Evolutionary conservation across 2,329 filamentous ascomycete species (phyloP), one percentile per base, ranked within the genome.

Genomic region (Nemania serpens): DNA sequence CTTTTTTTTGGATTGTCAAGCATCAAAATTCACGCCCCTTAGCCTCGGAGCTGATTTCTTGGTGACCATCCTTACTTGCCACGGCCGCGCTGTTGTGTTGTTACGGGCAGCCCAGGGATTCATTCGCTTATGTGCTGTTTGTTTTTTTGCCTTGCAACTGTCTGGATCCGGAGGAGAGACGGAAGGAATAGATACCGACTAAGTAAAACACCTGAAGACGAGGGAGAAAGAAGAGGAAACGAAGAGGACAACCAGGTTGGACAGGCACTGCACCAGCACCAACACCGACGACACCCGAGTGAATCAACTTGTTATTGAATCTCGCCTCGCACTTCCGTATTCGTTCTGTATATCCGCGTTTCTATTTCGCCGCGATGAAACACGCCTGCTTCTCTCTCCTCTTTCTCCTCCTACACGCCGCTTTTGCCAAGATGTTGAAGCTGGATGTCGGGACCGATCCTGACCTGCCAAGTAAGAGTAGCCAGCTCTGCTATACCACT

Each of bases 1-100:
- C 22, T n/a, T 37, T 85, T 79, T 77, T 84, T 88, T 66, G 75
- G 76, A 68, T 88, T 88, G 74, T 65, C 66, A 65, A 68, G 62
- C 64, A 70, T 68, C 55, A 51, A 46, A 68, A 66, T 69, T 70
- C 67, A 67, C 48, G 62, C 62, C 57, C 42, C 60, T 45, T 17
- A 29, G 3, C 12, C 11, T 49, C 42, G 48, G 57, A 43, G 49
- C 59, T 64, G 69, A 66, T 69, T 69, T 71, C 59, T 73, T 72
- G 68, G 70, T 71, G 66, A 64, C 67, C 66, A 73, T 71, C 64
- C 62, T 69, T 70, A 71, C 62, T 68, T 69, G 69, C 25, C 25
- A 7, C 25, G 25, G 25, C 58, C 53, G 58, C 55, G 48, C 48
- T 48, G 52, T 50, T 6, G 11, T 13, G 13, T 41, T 17, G 20